Evolutionary conservation across 768 basidiomycete genomes (phyloP), one percentile per base, ranked within the genome.

Genomic region (Infundibulicybe gibba): DNA sequence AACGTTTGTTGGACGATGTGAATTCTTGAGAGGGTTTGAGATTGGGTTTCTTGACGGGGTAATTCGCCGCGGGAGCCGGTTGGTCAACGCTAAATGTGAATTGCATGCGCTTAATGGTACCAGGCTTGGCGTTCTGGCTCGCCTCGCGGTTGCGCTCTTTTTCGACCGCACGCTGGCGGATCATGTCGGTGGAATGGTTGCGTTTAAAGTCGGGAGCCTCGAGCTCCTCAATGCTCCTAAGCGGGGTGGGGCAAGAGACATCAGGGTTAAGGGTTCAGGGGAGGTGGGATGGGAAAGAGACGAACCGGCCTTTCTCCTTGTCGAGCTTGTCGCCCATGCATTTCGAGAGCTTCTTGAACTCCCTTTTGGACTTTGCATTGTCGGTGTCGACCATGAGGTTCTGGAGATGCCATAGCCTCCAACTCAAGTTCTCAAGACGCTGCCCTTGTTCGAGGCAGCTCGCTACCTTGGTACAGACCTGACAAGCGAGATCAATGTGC

Each of bases 351-450:
- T 89, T 90, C 72, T 85, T 88, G 76, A 93, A 92, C 68, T 92
- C 89, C 41, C 90, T 85, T 62, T 90, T 90, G 13, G 85, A 82
- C 67, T 83, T 87, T 37, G 90, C 89, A 53, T 90, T 90, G 76
- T 93, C 91, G 50, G 83, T 77, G 68, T 93, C 90, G 69, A 93
- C 90, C 72, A 92, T 92, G 57, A 92, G 80, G 57, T 83, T 89
- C 70, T 93, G 90, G 42, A 93, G 81, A 62, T 92, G 89, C 90
- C 90, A 93, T 65, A 93, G 78, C 61, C 90, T 81, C 90, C 90
- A 93, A 56, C 84, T 86, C 68, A 93, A 69, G 76, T 93, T 93
- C 78, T 92, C 90, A 61, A 93, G 87, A 47, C 90, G 76, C 63
- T 90, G 87, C 40, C 90, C 90, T 63, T 92, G 89, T 70, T 93